Conservation (phyloP, 345 rosid genomes). For the Linum trigynum region DNA sequence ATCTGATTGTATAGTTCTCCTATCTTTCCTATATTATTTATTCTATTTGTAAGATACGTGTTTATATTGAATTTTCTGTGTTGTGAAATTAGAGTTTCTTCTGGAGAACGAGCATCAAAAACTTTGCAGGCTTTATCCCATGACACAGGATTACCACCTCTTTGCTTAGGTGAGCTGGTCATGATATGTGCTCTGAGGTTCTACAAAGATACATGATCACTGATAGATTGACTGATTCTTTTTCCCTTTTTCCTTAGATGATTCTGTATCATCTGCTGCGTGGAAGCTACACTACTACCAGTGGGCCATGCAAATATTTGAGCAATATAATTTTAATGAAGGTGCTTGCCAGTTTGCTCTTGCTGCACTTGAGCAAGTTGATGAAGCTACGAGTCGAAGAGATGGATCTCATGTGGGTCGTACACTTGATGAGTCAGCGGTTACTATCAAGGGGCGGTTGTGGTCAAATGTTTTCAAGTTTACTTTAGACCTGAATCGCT, state of each 20-base stretch:
- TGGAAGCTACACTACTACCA: constrained; percentile 97
- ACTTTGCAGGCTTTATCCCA: constrained; percentile 69
- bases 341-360: constrained; percentile 96
- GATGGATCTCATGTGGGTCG: constrained; percentile 28
- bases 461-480: constrained; percentile 97
- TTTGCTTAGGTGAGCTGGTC: constrained; percentile 46
- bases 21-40: constrained; percentile 5
- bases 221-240: background rate
- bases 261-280: constrained; percentile 39
- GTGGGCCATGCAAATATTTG: constrained; percentile 97
- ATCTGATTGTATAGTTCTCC: too few species aligned
- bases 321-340: constrained; percentile 73
- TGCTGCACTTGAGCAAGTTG: constrained; percentile 98
- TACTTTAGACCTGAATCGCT: constrained; percentile 71
- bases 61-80: constrained; percentile 5
- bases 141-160: constrained; percentile 58
- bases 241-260: constrained; percentile 30
- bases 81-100: constrained; percentile 57
- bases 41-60: constrained; percentile 78
- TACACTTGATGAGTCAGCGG: constrained; percentile 39
- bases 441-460: constrained; percentile 59
- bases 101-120: constrained; percentile 64
- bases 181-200: constrained; percentile 3
- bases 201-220: background rate
- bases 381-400: constrained; percentile 50